Percentiles rank a stretch among this genome's conserved stretches.
These are phyloP conservation scores for Mycena latifolia DNA, from an alignment of 768 basidiomycete species.

Conservation along the genomic window DNA sequence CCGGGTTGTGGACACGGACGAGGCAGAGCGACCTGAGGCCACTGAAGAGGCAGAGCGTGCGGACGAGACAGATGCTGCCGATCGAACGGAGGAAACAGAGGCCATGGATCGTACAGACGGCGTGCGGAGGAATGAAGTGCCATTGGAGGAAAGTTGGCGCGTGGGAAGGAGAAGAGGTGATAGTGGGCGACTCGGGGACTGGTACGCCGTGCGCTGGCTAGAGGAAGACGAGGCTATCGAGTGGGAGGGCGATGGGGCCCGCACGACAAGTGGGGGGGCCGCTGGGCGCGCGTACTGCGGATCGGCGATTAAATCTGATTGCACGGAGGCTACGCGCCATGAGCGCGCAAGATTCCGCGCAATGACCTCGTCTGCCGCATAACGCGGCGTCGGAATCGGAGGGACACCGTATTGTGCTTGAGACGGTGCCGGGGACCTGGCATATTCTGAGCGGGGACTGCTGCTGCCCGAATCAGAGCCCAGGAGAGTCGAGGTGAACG, in stretches of 20 bases:
- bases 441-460: neutral
- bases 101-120: conserved; percentile 16
- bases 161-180: conserved; percentile 14
- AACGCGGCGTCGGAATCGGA: conserved; percentile 24
- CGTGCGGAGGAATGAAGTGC: conserved; percentile 1
- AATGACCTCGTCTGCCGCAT: conserved; percentile 32
- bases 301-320: conserved; percentile 10
- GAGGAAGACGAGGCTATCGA: neutral
- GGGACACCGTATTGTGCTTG: neutral
- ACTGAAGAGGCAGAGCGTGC: conserved; percentile 8
- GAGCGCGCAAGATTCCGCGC: conserved; percentile 26
- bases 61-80: conserved; percentile 1
- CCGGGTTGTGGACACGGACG: neutral
- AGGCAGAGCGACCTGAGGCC: neutral
- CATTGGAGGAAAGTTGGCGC: conserved; percentile 10
- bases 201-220: conserved; percentile 4
- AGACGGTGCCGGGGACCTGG: conserved; percentile 3
- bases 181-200: conserved; percentile 18
- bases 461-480: conserved; percentile 6
- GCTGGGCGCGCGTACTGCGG: conserved; percentile 5
- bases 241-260: conserved; percentile 13
- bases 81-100: conserved; percentile 11
- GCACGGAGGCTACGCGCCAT: conserved; percentile 19
- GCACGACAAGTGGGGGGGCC: conserved; percentile 26
- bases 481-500: conserved; percentile 14